Percentiles rank a stretch among this genome's conserved stretches.
Conservation (phyloP, 2,329 filamentous ascomycete genomes). For the Ambrosiella cleistominuta region DNA sequence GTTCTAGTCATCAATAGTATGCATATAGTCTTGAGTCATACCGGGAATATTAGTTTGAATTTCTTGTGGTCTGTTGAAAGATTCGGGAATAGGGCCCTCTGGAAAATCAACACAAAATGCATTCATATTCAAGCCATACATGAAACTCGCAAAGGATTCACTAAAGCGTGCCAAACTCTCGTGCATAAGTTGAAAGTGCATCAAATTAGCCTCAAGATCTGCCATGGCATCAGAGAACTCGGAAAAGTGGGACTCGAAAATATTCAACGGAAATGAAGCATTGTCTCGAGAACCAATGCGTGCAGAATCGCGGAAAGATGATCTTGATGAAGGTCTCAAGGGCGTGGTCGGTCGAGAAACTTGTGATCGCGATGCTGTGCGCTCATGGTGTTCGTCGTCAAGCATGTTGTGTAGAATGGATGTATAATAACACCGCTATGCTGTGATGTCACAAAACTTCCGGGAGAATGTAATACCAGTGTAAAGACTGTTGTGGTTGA, state of each 20-base stretch:
- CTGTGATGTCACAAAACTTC: background rate
- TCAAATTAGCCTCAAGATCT: constrained; percentile 90
- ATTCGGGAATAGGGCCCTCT: constrained; percentile 75
- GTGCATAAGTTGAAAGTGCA: constrained; percentile 93
- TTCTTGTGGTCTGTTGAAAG: constrained; percentile 51
- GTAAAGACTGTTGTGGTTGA: no score
- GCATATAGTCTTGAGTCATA: background rate
- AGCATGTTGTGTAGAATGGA: background rate
- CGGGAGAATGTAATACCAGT: no score
- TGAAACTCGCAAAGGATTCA: constrained; percentile 86
- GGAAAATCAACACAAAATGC: constrained; percentile 97
- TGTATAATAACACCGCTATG: background rate
- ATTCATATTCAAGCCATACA: constrained; percentile 97
- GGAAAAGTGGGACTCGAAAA: constrained; percentile 76
- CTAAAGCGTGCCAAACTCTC: constrained; percentile 84
- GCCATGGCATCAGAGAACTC: constrained; percentile 89
- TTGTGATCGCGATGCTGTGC: constrained; percentile 43
- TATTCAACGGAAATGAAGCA: constrained; percentile 53
- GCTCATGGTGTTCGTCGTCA: constrained; percentile 16
- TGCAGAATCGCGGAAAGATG: constrained; percentile 66
- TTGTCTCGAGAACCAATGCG: constrained; percentile 34
- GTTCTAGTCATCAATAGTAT: no score
- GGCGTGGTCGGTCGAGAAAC: constrained; percentile 77
- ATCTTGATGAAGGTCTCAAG: constrained; percentile 73
- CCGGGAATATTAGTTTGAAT: constrained; percentile 23